Evolutionary conservation across 805 yeast genomes (phyloP), one percentile per base, ranked within the genome.

Genomic region (Sugiyamaella qingdaonensis): DNA sequence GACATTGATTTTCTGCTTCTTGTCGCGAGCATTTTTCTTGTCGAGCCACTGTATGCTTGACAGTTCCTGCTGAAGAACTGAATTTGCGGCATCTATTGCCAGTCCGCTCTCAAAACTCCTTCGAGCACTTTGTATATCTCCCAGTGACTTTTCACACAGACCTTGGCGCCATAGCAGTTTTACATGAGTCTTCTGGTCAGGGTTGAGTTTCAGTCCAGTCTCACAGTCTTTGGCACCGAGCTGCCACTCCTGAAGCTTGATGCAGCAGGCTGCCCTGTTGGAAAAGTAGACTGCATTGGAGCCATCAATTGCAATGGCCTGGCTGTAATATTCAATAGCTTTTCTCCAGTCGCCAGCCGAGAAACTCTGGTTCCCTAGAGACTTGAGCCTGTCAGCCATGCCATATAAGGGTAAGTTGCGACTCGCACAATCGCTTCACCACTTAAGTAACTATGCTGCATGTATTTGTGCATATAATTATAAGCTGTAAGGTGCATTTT

Each of bases 211-310:
- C 11, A 61, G 48, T 27, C 63, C 64, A 7, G 35, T 16, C 10
- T 52, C 39, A 27, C 58, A 52, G 37, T 54, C 58, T 7, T 47
- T 43, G 1, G 52, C 34, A 1, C 60, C 64, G 14, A 42, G 42
- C 5, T 32, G 21, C 48, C 49, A 61, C 10, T 51, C 33, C 27
- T 49, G 45, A 5, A 59, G 55, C 33, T 61, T 61, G 41, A 61
- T 50, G 24, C 52, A 53, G 19, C 59, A 53, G 4, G 56, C 56
- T 2, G 64, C 61, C 18, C 62, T 46, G 45, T 61, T 61, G 8
- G 64, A 58, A 46, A 53, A 61, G 44, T 46, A 58, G 13, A 54
- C 53, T 2, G 61, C 51, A 7, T 33, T 44, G 2, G 44, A 29
- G 1, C 53, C 51, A 34, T 48, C 55, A 2, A 41, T 10, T 13